Conservation (phyloP, 2,329 filamentous ascomycete genomes). For the Thelonectria rubi region DNA sequence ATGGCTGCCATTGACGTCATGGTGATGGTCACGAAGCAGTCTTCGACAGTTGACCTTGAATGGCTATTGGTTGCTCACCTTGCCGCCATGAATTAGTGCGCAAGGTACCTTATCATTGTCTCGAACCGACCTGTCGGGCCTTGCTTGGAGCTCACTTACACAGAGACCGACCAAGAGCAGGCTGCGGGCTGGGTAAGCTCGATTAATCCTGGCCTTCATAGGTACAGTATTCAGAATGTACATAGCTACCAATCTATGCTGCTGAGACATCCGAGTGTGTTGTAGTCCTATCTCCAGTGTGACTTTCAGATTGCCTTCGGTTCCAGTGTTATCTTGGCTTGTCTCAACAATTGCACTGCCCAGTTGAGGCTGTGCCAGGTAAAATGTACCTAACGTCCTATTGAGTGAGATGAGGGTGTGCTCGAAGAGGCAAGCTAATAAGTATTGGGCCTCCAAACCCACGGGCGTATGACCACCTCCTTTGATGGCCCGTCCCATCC, state of each 20-base stretch:
- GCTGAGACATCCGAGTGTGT: not conserved
- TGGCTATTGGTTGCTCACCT: not conserved
- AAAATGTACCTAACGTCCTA: not conserved
- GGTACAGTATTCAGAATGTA: too few relatives aligned
- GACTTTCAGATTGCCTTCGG: too few relatives aligned
- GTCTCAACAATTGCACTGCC: not conserved
- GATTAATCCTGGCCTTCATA: too few relatives aligned
- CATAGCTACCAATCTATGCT: too few relatives aligned
- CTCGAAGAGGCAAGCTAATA: slow-evolving; percentile 2
- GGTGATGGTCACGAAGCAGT: slow-evolving; percentile 40
- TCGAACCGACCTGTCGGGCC: too few relatives aligned
- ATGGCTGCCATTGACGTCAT: slow-evolving; percentile 42
- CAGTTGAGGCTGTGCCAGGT: not conserved
- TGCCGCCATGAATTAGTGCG: not conserved
- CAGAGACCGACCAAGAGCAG: too few relatives aligned
- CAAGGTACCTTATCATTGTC: too few relatives aligned
- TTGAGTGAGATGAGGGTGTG: slow-evolving; percentile 7
- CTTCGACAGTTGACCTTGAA: not conserved
- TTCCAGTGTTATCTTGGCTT: not conserved
- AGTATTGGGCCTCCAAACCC: not conserved
- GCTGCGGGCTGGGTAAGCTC: too few relatives aligned
- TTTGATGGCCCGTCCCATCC: not conserved
- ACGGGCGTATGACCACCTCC: slow-evolving; percentile 12
- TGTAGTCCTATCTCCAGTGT: too few relatives aligned
- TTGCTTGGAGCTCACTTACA: not conserved